These are phyloP conservation scores for Lactuca sativa DNA, from an alignment of 129 eudicot species.

Conservation along the genomic window DNA sequence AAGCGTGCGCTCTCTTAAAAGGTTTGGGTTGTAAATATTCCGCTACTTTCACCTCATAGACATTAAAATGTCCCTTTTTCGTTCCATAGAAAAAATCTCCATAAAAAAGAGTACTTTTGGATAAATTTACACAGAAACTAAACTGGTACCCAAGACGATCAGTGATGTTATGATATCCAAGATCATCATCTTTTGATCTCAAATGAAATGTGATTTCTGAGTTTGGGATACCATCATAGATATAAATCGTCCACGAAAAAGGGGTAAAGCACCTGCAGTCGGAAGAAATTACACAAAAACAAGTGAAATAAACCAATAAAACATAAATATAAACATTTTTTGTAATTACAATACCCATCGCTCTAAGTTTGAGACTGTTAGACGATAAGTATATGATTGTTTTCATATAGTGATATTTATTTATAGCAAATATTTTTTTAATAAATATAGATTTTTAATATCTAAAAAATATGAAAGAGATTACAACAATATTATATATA, in stretches of 20 bases:
- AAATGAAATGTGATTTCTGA: constrained; percentile 7
- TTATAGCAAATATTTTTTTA: not conserved
- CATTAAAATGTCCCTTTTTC: not conserved
- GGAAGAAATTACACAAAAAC: not conserved
- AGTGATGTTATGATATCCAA: constrained; percentile 17
- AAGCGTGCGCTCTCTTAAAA: not conserved
- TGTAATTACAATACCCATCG: not conserved
- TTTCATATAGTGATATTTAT: not conserved
- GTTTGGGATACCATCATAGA: constrained; percentile 12
- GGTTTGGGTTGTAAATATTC: not conserved
- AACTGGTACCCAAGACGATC: not conserved
- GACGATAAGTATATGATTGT: not conserved
- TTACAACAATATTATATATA: too few species aligned
- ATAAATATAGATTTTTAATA: too few species aligned
- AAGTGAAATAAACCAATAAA: not conserved
- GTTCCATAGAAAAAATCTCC: constrained; percentile 9
- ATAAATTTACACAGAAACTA: not conserved
- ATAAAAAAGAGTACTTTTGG: not conserved
- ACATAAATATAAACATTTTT: not conserved
- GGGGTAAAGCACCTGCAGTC: not conserved
- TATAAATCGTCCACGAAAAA: not conserved
- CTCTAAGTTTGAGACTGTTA: not conserved
- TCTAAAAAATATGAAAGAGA: too few species aligned
- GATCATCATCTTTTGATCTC: constrained; percentile 1
- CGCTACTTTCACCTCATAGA: not conserved